A percentile compares a stretch with the other conserved stretches of the same genome.
These are phyloP conservation scores for Saxophila tyrrhenica DNA, from an alignment of 495 filamentous ascomycete species.

Conservation along the genomic window DNA sequence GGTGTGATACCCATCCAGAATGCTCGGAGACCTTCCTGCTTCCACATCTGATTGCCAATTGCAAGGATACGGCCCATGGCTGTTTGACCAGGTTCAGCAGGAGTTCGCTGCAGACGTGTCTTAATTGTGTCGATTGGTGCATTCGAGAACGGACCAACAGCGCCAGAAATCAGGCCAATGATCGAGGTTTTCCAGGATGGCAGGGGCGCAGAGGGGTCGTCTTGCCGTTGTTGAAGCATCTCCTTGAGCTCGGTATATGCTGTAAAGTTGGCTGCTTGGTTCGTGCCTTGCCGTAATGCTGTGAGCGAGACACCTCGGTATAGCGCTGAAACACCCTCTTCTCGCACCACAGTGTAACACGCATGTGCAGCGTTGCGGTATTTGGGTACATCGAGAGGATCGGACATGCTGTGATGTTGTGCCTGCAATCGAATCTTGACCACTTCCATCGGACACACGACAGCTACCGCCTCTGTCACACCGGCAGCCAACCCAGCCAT, in stretches of 20 bases:
- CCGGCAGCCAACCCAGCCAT: slow-evolving; percentile 81
- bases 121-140: slow-evolving; percentile 99
- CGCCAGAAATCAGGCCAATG: slow-evolving; percentile 83
- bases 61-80: slow-evolving; percentile 62
- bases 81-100: slow-evolving; percentile 66
- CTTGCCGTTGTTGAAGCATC: slow-evolving; percentile 53
- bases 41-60: slow-evolving; percentile 90
- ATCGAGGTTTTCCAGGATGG: slow-evolving; percentile 82
- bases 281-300: slow-evolving; percentile 84
- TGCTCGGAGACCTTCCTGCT: slow-evolving; percentile 81
- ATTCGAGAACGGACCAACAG: slow-evolving; percentile 91
- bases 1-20: slow-evolving; percentile 99
- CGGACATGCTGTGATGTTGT: slow-evolving; percentile 89
- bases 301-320: slow-evolving; percentile 92
- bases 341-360: slow-evolving; percentile 77
- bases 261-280: slow-evolving; percentile 97
- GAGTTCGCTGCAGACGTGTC: slow-evolving; percentile 86
- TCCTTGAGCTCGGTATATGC: slow-evolving; percentile 92
- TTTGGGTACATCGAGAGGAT: slow-evolving; percentile 82
- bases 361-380: slow-evolving; percentile 98
- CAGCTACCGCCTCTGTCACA: slow-evolving; percentile 88
- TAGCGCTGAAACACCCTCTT: slow-evolving; percentile 77
- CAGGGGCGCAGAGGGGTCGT: slow-evolving; percentile 44
- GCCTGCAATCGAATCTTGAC: slow-evolving; percentile 97
- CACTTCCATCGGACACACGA: slow-evolving; percentile 98